Evolutionary conservation across 2,329 filamentous ascomycete species (phyloP), one percentile per base, ranked within the genome.

Genomic region (Arachnomyces sp.): DNA sequence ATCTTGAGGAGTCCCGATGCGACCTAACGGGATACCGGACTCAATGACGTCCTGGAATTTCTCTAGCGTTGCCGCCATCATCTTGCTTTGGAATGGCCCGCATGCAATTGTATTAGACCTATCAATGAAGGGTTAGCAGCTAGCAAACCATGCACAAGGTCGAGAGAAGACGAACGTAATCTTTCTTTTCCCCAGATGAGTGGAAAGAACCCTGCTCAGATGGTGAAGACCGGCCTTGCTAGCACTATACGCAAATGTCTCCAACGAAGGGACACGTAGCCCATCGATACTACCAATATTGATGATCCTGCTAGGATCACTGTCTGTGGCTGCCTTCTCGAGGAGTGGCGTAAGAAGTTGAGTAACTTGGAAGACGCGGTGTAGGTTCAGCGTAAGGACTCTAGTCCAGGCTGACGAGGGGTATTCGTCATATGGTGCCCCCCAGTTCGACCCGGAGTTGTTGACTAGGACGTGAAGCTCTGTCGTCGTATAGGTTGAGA

Each of bases 21-120:
- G 66, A 0, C 76, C 73, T 49, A 86, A 54, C 7, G 84, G 84
- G 44, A 83, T 78, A 3, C 78, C 72, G 0, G 61, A 64, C 32
- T 69, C 63, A 14, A 78, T 62, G 2, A 61, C 60, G 31, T 75
- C 70, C 37, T 65, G 63, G 40, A 66, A 73, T 39, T 68, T 65
- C 25, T 71, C 56, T 34, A 78, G 57, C 0, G 72, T 73, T 25
- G 68, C 72, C n/a, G 63, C 66, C 47, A 73, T 74, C 72, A 75
- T 75, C 34, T 72, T 70, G 21, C 67, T 71, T 33, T 72, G 63
- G 47, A 75, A 75, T 42, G 82, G 82, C 3, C 83, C 83, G 45
- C 82, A 86, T 4, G 83, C 83, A 41, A 87, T 62, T 3, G 78
- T 77, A 55, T 87, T 87, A 46, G 71, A 74, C 17, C 66, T 69